Evolutionary conservation across 345 rosid genomes (phyloP).

Genomic region (Salix exigua): DNA sequence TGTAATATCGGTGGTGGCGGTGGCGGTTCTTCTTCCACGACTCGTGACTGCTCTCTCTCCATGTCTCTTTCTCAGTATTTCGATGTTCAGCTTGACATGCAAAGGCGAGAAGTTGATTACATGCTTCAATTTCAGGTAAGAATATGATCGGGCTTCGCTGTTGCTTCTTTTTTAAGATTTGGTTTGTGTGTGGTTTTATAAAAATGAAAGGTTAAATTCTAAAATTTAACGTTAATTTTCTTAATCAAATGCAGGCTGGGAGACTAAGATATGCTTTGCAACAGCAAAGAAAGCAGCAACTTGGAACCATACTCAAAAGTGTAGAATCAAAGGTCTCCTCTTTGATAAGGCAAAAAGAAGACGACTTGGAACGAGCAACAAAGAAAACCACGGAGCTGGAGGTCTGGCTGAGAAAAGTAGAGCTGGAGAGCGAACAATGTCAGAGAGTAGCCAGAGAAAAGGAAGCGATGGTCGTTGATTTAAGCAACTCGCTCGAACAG

Average conservation of each 20-base stretch:
- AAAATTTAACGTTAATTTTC: not conserved
- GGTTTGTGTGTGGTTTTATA: not conserved
- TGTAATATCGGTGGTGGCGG: not conserved
- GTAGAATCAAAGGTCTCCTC: conserved; percentile 38
- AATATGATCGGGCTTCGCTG: not conserved
- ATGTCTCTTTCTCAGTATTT: conserved; percentile 23
- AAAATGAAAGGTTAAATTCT: not conserved
- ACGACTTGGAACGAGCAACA: conserved; percentile 49
- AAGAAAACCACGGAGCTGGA: conserved; percentile 56
- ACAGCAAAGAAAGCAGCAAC: conserved; percentile 56
- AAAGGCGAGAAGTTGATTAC: conserved; percentile 35
- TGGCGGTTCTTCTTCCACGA: conserved; percentile 10
- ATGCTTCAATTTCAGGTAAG: conserved; percentile 34
- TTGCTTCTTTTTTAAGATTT: not conserved
- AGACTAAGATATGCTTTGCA: conserved; percentile 43
- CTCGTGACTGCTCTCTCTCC: conserved; percentile 14
- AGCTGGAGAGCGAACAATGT: conserved; percentile 60
- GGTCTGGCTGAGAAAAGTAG: conserved; percentile 41
- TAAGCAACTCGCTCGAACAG: conserved; percentile 41
- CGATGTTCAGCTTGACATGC: conserved; percentile 34
- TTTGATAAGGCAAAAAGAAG: conserved; percentile 53
- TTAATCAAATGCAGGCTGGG: conserved; percentile 38
- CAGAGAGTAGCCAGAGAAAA: conserved; percentile 55
- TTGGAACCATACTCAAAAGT: conserved; percentile 30
- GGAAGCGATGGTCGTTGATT: conserved; percentile 46